Evolutionary conservation across 257 asterid genomes (phyloP).

Genomic region (Nicotiana knightiana): DNA sequence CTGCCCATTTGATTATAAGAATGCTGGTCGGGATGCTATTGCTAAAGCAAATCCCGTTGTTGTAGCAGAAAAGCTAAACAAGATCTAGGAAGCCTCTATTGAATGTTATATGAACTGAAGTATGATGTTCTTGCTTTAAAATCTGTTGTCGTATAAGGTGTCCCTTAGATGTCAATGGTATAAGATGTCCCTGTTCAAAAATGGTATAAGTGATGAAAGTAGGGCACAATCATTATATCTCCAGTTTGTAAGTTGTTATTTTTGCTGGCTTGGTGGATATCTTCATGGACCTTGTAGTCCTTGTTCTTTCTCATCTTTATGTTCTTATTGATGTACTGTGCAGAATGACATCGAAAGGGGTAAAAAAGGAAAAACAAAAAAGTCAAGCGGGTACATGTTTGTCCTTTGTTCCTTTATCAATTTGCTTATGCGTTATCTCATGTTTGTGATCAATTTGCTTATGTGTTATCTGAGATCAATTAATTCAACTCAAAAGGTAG

Average conservation of each 20-base stretch:
- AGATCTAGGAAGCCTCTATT: slow-evolving; percentile 27
- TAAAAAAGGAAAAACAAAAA: no score
- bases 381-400: no score
- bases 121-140: not conserved
- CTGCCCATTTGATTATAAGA: slow-evolving; percentile 48
- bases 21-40: slow-evolving; percentile 46
- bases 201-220: not conserved
- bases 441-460: no score
- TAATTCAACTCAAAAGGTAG: no score
- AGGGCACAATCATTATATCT: not conserved
- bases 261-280: slow-evolving; percentile 9
- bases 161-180: not conserved
- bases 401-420: no score
- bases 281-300: not conserved
- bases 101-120: slow-evolving; percentile 1
- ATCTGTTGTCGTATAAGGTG: not conserved
- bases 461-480: no score
- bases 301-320: not conserved
- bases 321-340: not conserved
- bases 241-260: slow-evolving; percentile 7
- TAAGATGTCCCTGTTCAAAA: not conserved
- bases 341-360: not conserved
- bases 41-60: slow-evolving; percentile 55
- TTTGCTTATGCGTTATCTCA: no score
- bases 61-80: slow-evolving; percentile 51